These are phyloP conservation scores for Pythium periplocum DNA, from an alignment of 352 stramenopile species.

Conservation along the genomic window DNA sequence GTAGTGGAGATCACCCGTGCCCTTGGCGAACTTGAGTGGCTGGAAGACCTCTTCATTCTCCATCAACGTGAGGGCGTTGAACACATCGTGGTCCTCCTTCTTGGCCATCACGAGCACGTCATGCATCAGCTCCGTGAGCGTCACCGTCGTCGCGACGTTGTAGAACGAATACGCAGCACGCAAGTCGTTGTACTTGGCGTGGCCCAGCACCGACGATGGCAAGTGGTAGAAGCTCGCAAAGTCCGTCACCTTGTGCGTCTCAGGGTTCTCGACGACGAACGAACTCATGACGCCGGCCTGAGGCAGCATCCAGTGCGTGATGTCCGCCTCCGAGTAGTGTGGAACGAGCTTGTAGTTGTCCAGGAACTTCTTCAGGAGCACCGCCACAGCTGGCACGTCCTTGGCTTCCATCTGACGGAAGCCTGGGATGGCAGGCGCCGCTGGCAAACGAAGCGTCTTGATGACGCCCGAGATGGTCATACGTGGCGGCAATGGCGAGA, in stretches of 20 bases:
- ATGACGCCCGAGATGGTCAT: conserved; percentile 95
- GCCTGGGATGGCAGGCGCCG: conserved; percentile 21
- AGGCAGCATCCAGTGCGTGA: conserved; percentile 97
- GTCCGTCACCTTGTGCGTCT: conserved; percentile 87
- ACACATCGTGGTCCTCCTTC: conserved; percentile 47
- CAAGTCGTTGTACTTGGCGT: conserved; percentile 95
- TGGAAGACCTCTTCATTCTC: conserved; percentile 54
- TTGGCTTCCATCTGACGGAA: conserved; percentile 50
- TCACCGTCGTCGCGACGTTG: conserved; percentile 84
- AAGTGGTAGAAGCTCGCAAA: conserved; percentile 98
- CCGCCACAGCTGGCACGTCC: conserved; percentile 45
- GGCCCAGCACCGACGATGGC: conserved; percentile 93
- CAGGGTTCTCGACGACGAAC: conserved; percentile 86
- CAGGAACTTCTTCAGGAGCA: conserved; percentile 49
- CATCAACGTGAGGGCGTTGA: conserved; percentile 70
- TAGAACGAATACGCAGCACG: conserved; percentile 99
- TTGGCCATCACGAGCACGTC: conserved; percentile 58
- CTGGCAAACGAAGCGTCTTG: conserved; percentile 87
- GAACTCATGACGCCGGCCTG: conserved; percentile 93
- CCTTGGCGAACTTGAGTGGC: conserved; percentile 53
- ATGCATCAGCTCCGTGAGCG: conserved; percentile 59
- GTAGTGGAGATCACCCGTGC: conserved; percentile 63
- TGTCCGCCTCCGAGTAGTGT: conserved; percentile 89
- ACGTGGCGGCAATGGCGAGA: conserved; percentile 88
- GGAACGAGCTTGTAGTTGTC: conserved; percentile 74